Evolutionary conservation across 371 early-diverging fungal genomes (phyloP), one percentile per base, ranked within the genome.

Genomic region (Apophysomyces ossiformis): DNA sequence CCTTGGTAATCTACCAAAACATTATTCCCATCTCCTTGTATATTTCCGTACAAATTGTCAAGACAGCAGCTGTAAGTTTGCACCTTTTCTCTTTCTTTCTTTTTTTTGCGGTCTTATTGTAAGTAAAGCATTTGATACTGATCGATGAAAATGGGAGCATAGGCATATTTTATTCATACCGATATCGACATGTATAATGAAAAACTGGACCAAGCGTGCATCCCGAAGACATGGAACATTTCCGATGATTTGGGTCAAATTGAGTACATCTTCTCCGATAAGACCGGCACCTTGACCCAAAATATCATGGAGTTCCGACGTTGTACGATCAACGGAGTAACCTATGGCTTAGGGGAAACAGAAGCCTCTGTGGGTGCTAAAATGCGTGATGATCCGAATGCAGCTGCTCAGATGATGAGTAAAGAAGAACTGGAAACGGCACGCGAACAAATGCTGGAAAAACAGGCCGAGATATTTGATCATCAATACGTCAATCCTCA

Each of bases 261-360:
- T 50, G 95, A 97, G 69, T 97, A 95, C 82, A 90, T 99, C 37
- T 93, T 99, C 66, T 92, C 93, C 7, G 99, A 99, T 81, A 99
- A 99, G 66, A 92, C 93, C 0, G 93, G 93, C 5, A 93, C 93
- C 1, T 69, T 93, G 43, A 93, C 93, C 1, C 89, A 91, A 65
- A 93, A 93, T 61, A 88, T 91, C 21, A 93, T 93, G 93, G 88
- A 88, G 64, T 87, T 92, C 63, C 81, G 86, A n/a, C 74, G 90
- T 60, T 96, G 96, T 72, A 90, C 94, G 0, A 92, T 96, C 66
- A 90, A 90, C 41, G 96, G 96, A 5, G 81, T 88, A 15, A 83
- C 88, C 2, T 95, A 95, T 63, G 95, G 95, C 43, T 65, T 87
- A 16, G 89, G 82, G 1, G 78, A 79, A 13, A 82, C 82, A 1